Evolutionary conservation across 1,139 yeast species (phyloP).

Genomic region (Sugiyamaella neomexicana): DNA sequence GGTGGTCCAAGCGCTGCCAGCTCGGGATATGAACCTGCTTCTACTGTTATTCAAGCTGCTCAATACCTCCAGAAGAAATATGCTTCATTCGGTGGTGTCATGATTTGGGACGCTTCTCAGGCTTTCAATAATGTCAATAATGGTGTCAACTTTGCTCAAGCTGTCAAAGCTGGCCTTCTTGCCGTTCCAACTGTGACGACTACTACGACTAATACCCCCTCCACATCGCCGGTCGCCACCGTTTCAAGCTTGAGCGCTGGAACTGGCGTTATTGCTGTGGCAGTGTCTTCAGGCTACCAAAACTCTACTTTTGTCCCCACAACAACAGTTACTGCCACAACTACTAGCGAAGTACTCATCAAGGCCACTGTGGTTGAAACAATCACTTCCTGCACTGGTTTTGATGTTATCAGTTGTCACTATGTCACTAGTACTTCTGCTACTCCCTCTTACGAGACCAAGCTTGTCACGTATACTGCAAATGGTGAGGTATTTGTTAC

Average conservation of each 20-base stretch:
- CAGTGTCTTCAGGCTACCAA: conserved; percentile 6
- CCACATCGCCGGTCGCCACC: conserved; percentile 8
- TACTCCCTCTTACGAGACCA: conserved; percentile 11
- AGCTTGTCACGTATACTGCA: conserved; percentile 12
- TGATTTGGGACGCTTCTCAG: conserved; percentile 91
- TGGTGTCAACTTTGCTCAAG: conserved; percentile 48
- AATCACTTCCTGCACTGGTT: conserved; percentile 30
- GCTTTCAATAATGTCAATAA: conserved; percentile 54
- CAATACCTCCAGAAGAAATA: conserved; percentile 25
- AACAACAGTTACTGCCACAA: conserved; percentile 18
- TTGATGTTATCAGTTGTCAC: conserved; percentile 31
- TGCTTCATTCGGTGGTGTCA: conserved; percentile 73
- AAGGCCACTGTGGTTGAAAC: conserved; percentile 17
- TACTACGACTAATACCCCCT: conserved; percentile 1
- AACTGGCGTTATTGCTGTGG: conserved; percentile 6
- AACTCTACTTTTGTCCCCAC: neutral
- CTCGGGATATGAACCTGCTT: conserved; percentile 53
- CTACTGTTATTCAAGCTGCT: conserved; percentile 27
- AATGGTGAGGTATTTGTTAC: conserved; percentile 14
- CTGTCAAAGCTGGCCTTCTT: conserved; percentile 14
- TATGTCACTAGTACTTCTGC: conserved; percentile 27
- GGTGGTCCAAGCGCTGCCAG: conserved; percentile 68
- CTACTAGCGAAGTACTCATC: conserved; percentile 12
- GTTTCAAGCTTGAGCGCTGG: conserved; percentile 1
- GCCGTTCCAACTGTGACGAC: conserved; percentile 6